A percentile compares a stretch with the other conserved stretches of the same genome.
Conservation (phyloP, 768 basidiomycete species). For the Lentinula lateritia region DNA sequence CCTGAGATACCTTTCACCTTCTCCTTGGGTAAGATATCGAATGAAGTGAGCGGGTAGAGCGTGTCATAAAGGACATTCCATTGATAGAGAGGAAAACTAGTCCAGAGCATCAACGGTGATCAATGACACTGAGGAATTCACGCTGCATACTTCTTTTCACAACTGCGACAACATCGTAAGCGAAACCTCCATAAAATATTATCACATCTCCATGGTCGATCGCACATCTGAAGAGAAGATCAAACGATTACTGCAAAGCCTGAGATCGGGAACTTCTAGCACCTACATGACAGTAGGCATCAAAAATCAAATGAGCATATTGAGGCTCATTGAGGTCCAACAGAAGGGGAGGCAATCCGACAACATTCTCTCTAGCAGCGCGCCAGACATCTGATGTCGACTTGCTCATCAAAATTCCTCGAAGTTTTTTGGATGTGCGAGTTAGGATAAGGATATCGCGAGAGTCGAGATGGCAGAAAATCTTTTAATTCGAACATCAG, state of each 20-base stretch:
- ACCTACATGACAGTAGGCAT: slow-evolving; percentile 46
- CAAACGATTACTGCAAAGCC: too few species aligned
- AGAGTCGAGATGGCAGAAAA: slow-evolving; percentile 44
- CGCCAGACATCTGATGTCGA: slow-evolving; percentile 44
- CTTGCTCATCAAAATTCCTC: slow-evolving; percentile 38
- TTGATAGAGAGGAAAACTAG: too few species aligned
- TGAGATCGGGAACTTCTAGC: too few species aligned
- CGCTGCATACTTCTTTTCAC: too few species aligned
- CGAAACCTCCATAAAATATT: neutral
- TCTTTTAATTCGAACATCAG: slow-evolving; percentile 22
- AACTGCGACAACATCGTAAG: too few species aligned
- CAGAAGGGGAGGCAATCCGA: slow-evolving; percentile 42
- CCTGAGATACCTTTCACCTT: too few species aligned
- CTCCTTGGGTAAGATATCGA: too few species aligned
- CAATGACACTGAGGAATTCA: too few species aligned
- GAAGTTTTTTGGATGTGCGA: slow-evolving; percentile 43
- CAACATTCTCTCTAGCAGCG: slow-evolving; percentile 32
- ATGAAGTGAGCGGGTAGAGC: too few species aligned
- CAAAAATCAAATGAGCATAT: slow-evolving; percentile 48
- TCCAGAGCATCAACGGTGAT: too few species aligned
- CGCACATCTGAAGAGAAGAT: neutral
- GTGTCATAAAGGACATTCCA: too few species aligned
- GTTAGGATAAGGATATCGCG: slow-evolving; percentile 45
- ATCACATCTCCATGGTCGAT: neutral
- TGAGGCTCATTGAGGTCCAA: slow-evolving; percentile 19